A percentile compares a stretch with the other conserved stretches of the same genome.
These are phyloP conservation scores for Russula abietina DNA, from an alignment of 768 basidiomycete genomes.

Conservation along the genomic window DNA sequence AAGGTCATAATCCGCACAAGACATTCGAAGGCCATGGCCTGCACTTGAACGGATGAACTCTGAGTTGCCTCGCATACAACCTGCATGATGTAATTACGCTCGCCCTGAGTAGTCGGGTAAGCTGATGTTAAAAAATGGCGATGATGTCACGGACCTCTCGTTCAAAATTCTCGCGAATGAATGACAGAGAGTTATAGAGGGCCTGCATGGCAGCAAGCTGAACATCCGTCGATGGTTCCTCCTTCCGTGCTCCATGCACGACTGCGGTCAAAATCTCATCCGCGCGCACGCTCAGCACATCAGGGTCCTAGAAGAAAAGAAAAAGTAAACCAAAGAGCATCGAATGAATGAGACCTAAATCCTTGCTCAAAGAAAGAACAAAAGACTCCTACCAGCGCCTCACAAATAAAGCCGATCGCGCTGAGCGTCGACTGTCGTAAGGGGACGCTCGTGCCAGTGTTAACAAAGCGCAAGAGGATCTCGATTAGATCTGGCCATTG, in stretches of 20 bases:
- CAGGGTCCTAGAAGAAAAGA: slow-evolving; percentile 67
- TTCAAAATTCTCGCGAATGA: slow-evolving; percentile 96
- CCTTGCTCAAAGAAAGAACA: background rate
- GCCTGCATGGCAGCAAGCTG: slow-evolving; percentile 92
- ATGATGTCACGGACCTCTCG: slow-evolving; percentile 64
- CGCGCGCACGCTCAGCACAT: slow-evolving; percentile 79
- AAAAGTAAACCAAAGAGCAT: slow-evolving; percentile 18
- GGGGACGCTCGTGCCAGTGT: slow-evolving; percentile 62
- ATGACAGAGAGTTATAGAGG: slow-evolving; percentile 91
- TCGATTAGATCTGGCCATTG: slow-evolving; percentile 92
- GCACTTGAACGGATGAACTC: slow-evolving; percentile 68
- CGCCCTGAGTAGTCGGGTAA: slow-evolving; percentile 54
- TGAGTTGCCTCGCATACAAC: slow-evolving; percentile 99
- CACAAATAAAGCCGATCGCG: slow-evolving; percentile 96
- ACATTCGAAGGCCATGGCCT: slow-evolving; percentile 95
- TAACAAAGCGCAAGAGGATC: slow-evolving; percentile 80
- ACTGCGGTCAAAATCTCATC: slow-evolving; percentile 99
- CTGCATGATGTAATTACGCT: slow-evolving; percentile 99
- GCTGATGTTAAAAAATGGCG: background rate
- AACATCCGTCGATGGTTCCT: slow-evolving; percentile 86
- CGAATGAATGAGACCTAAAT: background rate
- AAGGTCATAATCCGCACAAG: slow-evolving; percentile 94
- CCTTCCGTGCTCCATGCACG: slow-evolving; percentile 95
- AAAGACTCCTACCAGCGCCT: slow-evolving; percentile 71
- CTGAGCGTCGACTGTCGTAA: slow-evolving; percentile 85